Evolutionary conservation across 345 rosid species (phyloP).

Genomic region (Pugionium cornutum): DNA sequence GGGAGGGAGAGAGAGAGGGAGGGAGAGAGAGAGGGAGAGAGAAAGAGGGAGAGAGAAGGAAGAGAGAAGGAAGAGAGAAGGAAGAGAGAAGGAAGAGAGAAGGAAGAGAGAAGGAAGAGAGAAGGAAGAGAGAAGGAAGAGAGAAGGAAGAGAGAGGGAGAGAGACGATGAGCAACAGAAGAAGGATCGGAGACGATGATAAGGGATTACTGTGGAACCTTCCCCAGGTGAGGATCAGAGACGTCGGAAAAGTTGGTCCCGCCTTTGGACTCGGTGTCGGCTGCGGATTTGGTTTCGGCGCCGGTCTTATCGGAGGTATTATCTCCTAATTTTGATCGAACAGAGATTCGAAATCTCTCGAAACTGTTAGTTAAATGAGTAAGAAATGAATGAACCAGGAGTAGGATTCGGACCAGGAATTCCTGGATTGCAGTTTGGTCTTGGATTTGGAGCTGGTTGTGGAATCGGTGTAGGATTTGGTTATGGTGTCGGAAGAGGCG

Average conservation of each 20-base stretch:
- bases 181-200: constrained; percentile 42
- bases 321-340: not conserved
- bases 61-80: not conserved
- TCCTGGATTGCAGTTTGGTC: constrained; percentile 78
- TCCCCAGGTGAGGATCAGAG: constrained; percentile 60
- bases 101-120: not conserved
- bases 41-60: not conserved
- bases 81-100: no score
- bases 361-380: not conserved
- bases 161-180: constrained; percentile 35
- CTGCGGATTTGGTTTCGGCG: constrained; percentile 81
- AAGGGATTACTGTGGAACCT: constrained; percentile 81
- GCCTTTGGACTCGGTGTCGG: constrained; percentile 85
- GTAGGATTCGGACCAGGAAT: constrained; percentile 83
- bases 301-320: constrained; percentile 82
- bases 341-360: not conserved
- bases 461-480: constrained; percentile 92
- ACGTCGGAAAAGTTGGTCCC: constrained; percentile 78
- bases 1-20: not conserved
- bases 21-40: no score
- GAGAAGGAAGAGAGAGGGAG: not conserved
- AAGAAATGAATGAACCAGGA: constrained; percentile 44
- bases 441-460: constrained; percentile 85
- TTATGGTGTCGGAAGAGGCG: constrained; percentile 70
- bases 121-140: no score